Evolutionary conservation across 2,329 filamentous ascomycete genomes (phyloP), one percentile per base, ranked within the genome.

Genomic region (Colletotrichum graminicola): DNA sequence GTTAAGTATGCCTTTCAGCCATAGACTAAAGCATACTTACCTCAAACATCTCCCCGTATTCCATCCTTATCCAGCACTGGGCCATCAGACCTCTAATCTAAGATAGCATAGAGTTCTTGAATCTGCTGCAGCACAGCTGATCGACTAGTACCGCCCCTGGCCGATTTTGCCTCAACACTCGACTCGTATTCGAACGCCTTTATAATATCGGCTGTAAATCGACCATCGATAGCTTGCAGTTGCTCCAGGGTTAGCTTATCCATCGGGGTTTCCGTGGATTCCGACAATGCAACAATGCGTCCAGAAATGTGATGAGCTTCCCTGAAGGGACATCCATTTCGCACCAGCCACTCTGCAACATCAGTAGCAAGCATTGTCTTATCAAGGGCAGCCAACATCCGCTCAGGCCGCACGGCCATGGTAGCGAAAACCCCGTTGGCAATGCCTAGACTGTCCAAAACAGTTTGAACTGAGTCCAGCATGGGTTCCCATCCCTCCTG

Each of bases 291-390:
- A n/a, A 95, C 92, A 1, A 92, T 87, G 51, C 88, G 87, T 26
- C 93, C 92, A 41, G 90, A 91, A 76, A 94, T 92, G 79, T 94
- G 92, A 77, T 94, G 93, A 21, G 92, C 92, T 81, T 94, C 92
- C 55, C 93, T 86, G 84, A 94, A 94, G 11, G 92, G 92, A 52
- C 93, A 90, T 54, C 89, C 89, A 76, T 88, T 90, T 60, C 87
- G 80, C 55, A 91, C 88, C 12, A 91, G 81, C 77, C 89, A 90
- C 77, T 91, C 89, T 49, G 89, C 88, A 41, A 91, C 83, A 78
- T 91, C 89, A 32, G 89, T 91, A 21, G 92, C 92, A 5, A 94
- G 86, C 91, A 94, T 93, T 76, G 92, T 91, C 5, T 90, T 91
- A 0, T 91, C 90, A 12, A 94, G 83, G 0, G 91, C 90, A 66